These are phyloP conservation scores for Kondoa malvinella DNA, from an alignment of 768 basidiomycete genomes.

Conservation along the genomic window DNA sequence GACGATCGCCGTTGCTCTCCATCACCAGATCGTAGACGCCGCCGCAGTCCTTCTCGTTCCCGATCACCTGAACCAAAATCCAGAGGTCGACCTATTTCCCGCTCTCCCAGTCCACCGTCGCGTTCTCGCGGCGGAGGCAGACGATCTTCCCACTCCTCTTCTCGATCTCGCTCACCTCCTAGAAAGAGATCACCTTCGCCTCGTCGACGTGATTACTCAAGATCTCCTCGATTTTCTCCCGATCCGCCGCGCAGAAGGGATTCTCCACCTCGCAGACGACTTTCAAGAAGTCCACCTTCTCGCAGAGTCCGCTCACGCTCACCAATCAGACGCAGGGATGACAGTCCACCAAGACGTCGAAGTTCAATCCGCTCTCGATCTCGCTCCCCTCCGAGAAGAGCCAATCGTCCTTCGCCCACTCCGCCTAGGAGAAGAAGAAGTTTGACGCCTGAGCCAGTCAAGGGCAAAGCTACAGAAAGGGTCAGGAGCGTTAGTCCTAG, in stretches of 20 bases:
- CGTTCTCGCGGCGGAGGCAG: conserved; percentile 15
- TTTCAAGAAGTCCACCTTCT: too few relatives aligned
- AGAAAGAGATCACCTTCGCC: background rate
- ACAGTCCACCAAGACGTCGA: too few relatives aligned
- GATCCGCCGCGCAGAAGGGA: background rate
- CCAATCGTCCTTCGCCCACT: background rate
- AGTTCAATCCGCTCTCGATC: too few relatives aligned
- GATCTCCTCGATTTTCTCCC: background rate
- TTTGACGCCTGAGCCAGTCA: background rate
- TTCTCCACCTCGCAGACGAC: background rate
- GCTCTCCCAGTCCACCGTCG: conserved; percentile 11
- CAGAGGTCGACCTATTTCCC: background rate
- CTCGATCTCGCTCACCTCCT: conserved; percentile 2
- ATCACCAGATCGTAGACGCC: background rate
- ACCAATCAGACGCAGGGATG: too few relatives aligned
- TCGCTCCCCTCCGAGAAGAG: background rate
- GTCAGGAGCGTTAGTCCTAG: background rate
- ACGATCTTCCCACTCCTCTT: background rate
- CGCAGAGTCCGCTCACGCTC: too few relatives aligned
- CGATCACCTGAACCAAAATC: background rate
- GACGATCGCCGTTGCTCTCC: background rate
- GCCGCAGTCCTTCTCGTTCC: background rate
- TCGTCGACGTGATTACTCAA: background rate
- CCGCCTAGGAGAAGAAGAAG: background rate
- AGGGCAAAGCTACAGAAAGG: background rate